Evolutionary conservation across 192 early-diverging fungal genomes (phyloP).

Genomic region (Coemansia asiatica): DNA sequence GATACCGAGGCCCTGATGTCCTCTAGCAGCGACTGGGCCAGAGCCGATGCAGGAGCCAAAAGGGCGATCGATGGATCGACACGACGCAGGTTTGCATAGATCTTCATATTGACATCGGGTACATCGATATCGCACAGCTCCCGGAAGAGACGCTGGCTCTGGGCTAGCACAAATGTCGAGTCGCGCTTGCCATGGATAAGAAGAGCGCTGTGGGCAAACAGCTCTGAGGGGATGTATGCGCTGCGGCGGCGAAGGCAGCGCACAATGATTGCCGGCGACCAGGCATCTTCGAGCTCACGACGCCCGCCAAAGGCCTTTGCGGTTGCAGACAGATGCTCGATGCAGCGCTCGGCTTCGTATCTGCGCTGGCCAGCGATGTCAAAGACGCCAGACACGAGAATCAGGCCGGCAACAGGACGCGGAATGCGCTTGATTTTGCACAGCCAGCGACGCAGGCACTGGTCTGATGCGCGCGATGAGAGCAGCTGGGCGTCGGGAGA

Average conservation of each 20-base stretch:
- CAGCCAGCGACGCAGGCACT: slow-evolving; percentile 33
- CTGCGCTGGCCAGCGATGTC: slow-evolving; percentile 45
- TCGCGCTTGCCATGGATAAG: slow-evolving; percentile 51
- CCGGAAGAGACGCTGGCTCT: slow-evolving; percentile 53
- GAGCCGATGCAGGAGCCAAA: slow-evolving; percentile 44
- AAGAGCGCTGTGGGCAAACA: slow-evolving; percentile 43
- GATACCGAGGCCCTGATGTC: slow-evolving; percentile 49
- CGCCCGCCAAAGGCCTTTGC: slow-evolving; percentile 30
- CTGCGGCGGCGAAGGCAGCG: slow-evolving; percentile 41
- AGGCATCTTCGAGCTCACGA: slow-evolving; percentile 41
- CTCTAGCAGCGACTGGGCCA: slow-evolving; percentile 52
- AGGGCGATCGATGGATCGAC: slow-evolving; percentile 54
- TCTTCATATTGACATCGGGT: slow-evolving; percentile 54
- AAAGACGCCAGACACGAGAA: slow-evolving; percentile 52
- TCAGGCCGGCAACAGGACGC: slow-evolving; percentile 45
- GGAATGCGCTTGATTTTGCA: slow-evolving; percentile 26
- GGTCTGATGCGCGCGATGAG: slow-evolving; percentile 29
- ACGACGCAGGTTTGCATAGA: slow-evolving; percentile 52
- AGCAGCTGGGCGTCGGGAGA: slow-evolving; percentile 44
- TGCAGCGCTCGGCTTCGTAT: slow-evolving; percentile 53
- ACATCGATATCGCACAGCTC: slow-evolving; percentile 51
- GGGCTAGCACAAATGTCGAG: slow-evolving; percentile 52
- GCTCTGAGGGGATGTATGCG: slow-evolving; percentile 36
- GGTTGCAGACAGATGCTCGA: slow-evolving; percentile 47
- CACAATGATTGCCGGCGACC: slow-evolving; percentile 49